Base-by-base conservation (phyloP, 2,329 filamentous ascomycete species). In the Sordariomycetes sp. region DNA sequence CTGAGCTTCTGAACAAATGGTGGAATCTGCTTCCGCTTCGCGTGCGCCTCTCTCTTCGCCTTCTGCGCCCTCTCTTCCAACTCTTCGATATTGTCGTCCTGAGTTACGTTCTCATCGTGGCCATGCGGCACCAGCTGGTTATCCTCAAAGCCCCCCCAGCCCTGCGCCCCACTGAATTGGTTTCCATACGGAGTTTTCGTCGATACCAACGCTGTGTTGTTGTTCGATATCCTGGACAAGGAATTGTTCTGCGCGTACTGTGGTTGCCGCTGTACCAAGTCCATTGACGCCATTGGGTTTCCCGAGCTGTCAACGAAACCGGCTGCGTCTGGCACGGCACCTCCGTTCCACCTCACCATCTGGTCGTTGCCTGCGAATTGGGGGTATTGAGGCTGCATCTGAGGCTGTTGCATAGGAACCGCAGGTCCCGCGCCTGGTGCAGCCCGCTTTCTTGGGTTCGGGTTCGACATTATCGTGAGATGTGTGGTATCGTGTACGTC, bases 1-100 rank as follows among this genome's bases (percentile, higher is more conserved):
- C 87, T 94, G 36, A 98, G 63, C 55, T 98, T 98, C 58, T 95
- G 88, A 28, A 98, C 88, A 65, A 98, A 98, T 0, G 92, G 90
- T 1, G 92, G 90, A 9, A 98, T 96, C 50, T 93, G 85, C 59
- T 96, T 96, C 48, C 88, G 72, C 59, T 94, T 96, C 12, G 81
- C 73, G 54, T 88, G 83, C 1, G 88, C 82, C 38, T 96, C 92
- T 51, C 81, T 77, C 64, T 93, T 94, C 8, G 87, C 87, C 41
- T 82, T 66, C 43, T 81, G 70, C 16, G 87, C 88, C 58, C 79
- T 79, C 53, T 82, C 77, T 51, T 94, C 86, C 40, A 95, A 62
- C 35, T 83, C 69, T 41, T 88, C 82, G 39, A 93, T 71, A 44
- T 79, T 86, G 44, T 93, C 80, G 48, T 76, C 66, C 53, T 79